Evolutionary conservation across 2,329 filamentous ascomycete genomes (phyloP).

Genomic region (Cladosporium sp.): DNA sequence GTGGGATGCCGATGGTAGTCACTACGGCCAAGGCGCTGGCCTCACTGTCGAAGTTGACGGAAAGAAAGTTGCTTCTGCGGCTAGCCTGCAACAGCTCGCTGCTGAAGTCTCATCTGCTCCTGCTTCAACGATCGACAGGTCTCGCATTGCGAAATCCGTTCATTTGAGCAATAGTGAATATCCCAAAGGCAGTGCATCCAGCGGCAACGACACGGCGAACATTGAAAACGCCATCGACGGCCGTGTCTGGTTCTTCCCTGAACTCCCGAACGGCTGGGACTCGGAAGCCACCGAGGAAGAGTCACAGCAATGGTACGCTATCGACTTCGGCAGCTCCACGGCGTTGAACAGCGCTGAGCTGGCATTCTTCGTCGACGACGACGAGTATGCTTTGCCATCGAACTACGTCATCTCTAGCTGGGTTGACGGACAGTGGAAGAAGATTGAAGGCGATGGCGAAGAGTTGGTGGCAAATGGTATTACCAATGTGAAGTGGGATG

Average conservation of each 20-base stretch:
- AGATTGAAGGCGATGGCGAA: constrained; percentile 30
- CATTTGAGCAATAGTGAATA: constrained; percentile 37
- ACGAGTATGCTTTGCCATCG: constrained; percentile 33
- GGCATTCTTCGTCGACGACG: constrained; percentile 38
- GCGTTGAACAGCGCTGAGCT: constrained; percentile 37
- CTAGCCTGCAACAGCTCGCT: constrained; percentile 31
- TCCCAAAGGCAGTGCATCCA: constrained; percentile 37
- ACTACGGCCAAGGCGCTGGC: constrained; percentile 34
- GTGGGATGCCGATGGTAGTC: constrained; percentile 42
- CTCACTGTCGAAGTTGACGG: constrained; percentile 41
- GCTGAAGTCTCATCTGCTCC: constrained; percentile 27
- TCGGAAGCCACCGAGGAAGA: constrained; percentile 32
- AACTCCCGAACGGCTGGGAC: constrained; percentile 43
- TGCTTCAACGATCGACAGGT: constrained; percentile 32
- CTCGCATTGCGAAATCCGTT: constrained; percentile 39
- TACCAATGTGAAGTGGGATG: constrained; percentile 37
- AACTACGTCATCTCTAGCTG: constrained; percentile 36
- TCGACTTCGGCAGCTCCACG: constrained; percentile 39
- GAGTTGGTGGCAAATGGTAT: constrained; percentile 40
- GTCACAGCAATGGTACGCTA: constrained; percentile 39
- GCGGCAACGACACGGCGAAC: constrained; percentile 28
- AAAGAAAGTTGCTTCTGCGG: constrained; percentile 34
- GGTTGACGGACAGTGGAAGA: constrained; percentile 31
- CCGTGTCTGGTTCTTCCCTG: constrained; percentile 43
- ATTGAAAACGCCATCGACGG: constrained; percentile 43